Conservation (phyloP, 2,329 filamentous ascomycete genomes). For the Calonectria multiphialidica region DNA sequence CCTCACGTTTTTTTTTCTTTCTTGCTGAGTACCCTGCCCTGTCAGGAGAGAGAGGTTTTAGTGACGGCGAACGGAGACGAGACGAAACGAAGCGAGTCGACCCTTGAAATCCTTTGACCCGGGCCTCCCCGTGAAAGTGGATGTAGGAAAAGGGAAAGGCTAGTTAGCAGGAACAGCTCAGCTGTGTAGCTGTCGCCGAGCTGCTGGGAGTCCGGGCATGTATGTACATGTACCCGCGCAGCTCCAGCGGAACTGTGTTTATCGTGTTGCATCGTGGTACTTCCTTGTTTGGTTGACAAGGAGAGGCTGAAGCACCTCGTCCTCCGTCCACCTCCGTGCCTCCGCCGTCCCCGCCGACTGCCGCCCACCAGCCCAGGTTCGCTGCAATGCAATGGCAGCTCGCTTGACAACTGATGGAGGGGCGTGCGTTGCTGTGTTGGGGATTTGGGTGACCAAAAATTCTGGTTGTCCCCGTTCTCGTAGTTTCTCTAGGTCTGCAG, state of each 20-base stretch:
- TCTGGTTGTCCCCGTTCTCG: not conserved
- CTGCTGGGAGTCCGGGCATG: not conserved
- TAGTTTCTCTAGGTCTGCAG: not conserved
- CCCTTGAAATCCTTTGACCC: constrained; percentile 14
- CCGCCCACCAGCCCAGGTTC: constrained; percentile 12
- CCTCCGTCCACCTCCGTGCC: constrained; percentile 17
- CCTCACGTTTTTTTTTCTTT: not conserved
- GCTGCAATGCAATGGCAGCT: constrained; percentile 1
- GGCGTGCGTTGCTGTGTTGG: constrained; percentile 8
- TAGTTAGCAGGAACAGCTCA: not conserved
- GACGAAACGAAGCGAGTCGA: constrained; percentile 12
- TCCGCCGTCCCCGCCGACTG: constrained; percentile 11
- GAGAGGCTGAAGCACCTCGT: constrained; percentile 7
- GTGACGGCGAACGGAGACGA: not conserved
- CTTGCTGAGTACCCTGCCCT: not conserved
- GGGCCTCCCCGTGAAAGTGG: constrained; percentile 8
- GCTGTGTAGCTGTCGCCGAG: not conserved
- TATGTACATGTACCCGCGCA: not conserved
- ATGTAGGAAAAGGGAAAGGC: not conserved
- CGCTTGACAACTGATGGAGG: not conserved
- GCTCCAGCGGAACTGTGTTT: not conserved
- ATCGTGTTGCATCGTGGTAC: constrained; percentile 1
- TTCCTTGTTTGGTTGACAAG: not conserved
- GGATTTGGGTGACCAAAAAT: not conserved
- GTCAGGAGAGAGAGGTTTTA: not conserved